phyloP scores from a whole-genome alignment of 805 yeast genomes.

The Sugiyamaella qingdaonensis region DNA sequence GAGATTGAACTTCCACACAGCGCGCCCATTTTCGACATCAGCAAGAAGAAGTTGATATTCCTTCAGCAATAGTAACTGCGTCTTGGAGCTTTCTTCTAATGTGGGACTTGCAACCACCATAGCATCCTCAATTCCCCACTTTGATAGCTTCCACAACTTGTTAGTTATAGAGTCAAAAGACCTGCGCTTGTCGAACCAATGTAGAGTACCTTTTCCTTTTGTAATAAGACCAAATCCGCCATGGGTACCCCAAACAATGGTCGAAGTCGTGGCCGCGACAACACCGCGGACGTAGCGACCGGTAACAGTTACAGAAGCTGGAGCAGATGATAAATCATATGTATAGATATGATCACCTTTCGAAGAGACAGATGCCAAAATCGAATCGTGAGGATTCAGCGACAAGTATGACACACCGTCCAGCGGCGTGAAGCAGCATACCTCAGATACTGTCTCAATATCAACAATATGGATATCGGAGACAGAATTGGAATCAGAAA shows the following conservation, averaged over 20 bases:
- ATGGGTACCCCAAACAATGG: conserved; percentile 50
- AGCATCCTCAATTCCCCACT: conserved; percentile 20
- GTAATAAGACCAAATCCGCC: conserved; percentile 51
- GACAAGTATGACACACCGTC: conserved; percentile 59
- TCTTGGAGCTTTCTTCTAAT: neutral
- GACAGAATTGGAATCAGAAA: conserved; percentile 21
- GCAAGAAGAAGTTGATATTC: conserved; percentile 17
- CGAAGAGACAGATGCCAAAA: conserved; percentile 47
- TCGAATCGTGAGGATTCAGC: conserved; percentile 57
- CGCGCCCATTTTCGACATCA: conserved; percentile 21
- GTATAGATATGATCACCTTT: conserved; percentile 61
- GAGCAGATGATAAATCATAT: conserved; percentile 58
- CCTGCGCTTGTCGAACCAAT: conserved; percentile 46
- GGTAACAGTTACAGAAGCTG: conserved; percentile 47
- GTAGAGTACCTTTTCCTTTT: conserved; percentile 53
- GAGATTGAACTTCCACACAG: conserved; percentile 38
- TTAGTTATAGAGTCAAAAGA: conserved; percentile 16
- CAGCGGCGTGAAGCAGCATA: conserved; percentile 51
- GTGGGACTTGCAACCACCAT: conserved; percentile 1
- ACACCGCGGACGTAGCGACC: conserved; percentile 62
- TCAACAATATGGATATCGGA: conserved; percentile 46
- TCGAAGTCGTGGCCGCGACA: conserved; percentile 50
- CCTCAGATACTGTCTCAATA: conserved; percentile 37
- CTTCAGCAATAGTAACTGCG: conserved; percentile 7
- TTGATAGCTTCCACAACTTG: conserved; percentile 25